Conservation (phyloP, 140 eudicot genomes). For the Oenanthe javanica region DNA sequence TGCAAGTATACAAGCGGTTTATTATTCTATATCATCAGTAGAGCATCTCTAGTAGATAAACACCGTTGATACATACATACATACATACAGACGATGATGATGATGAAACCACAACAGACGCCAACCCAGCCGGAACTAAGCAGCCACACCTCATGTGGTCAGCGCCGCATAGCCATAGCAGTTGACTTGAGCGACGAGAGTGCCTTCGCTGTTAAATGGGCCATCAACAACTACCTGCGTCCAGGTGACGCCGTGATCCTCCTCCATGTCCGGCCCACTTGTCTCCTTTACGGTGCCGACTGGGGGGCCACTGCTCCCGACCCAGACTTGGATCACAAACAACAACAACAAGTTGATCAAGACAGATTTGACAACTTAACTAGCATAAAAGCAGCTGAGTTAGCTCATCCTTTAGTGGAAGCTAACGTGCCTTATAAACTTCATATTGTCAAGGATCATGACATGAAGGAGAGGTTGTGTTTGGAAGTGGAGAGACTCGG, state of each 20-base stretch:
- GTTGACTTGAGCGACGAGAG: slow-evolving; percentile 56
- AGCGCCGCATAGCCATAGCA: slow-evolving; percentile 55
- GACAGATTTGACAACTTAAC: slow-evolving; percentile 46
- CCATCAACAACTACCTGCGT: slow-evolving; percentile 50
- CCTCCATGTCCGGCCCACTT: slow-evolving; percentile 56
- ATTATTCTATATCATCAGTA: neutral
- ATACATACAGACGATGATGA: neutral
- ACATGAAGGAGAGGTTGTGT: slow-evolving; percentile 51
- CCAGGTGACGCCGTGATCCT: slow-evolving; percentile 58
- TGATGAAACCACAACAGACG: neutral
- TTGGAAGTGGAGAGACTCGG: slow-evolving; percentile 61
- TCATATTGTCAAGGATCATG: slow-evolving; percentile 60
- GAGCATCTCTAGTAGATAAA: neutral
- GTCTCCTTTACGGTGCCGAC: slow-evolving; percentile 57
- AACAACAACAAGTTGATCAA: slow-evolving; percentile 27
- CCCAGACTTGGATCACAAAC: slow-evolving; percentile 15
- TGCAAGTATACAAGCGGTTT: too few species aligned
- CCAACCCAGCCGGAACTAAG: neutral
- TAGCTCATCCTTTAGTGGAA: slow-evolving; percentile 44
- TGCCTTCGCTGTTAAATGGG: slow-evolving; percentile 53
- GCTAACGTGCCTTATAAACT: slow-evolving; percentile 38
- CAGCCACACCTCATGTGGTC: slow-evolving; percentile 8
- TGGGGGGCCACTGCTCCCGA: slow-evolving; percentile 41
- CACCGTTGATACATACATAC: too few species aligned
- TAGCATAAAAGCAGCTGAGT: slow-evolving; percentile 23